phyloP scores from a whole-genome alignment of 192 early-diverging fungal species.

The Backusella morwellensis region DNA sequence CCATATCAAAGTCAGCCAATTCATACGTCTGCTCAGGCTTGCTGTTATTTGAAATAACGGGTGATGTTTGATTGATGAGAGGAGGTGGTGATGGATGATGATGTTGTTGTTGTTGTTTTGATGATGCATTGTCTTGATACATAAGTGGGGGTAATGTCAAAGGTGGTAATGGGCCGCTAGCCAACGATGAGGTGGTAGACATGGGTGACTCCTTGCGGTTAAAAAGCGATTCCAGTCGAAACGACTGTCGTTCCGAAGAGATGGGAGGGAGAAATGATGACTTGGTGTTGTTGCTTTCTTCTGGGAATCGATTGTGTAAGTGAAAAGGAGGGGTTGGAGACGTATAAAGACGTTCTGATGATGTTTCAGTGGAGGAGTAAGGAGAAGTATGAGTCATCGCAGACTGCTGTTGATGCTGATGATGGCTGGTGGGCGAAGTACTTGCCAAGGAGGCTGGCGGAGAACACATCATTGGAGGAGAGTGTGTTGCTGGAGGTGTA shows the following conservation, averaged over 20 bases:
- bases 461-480: not conserved
- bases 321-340: not conserved
- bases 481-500: not conserved
- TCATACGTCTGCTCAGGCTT: not conserved
- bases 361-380: not conserved
- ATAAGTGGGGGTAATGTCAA: constrained; percentile 8
- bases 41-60: not conserved
- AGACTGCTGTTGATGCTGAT: not conserved
- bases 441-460: constrained; percentile 1
- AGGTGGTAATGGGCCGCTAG: not conserved
- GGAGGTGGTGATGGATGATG: not conserved
- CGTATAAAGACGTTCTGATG: not conserved
- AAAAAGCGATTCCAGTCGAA: constrained; percentile 12
- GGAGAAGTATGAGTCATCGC: not conserved
- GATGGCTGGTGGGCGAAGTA: not conserved
- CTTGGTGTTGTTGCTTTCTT: not conserved
- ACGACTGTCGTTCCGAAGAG: constrained; percentile 9
- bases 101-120: not conserved
- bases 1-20: constrained; percentile 12
- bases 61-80: not conserved
- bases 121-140: not conserved
- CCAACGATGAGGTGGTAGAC: not conserved
- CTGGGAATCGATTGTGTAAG: not conserved
- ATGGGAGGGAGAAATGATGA: constrained; percentile 9
- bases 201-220: not conserved